A percentile compares a stretch with the other conserved stretches of the same genome.
Conservation (phyloP, 2,329 filamentous ascomycete species). For the Delphinella strobiligena region DNA sequence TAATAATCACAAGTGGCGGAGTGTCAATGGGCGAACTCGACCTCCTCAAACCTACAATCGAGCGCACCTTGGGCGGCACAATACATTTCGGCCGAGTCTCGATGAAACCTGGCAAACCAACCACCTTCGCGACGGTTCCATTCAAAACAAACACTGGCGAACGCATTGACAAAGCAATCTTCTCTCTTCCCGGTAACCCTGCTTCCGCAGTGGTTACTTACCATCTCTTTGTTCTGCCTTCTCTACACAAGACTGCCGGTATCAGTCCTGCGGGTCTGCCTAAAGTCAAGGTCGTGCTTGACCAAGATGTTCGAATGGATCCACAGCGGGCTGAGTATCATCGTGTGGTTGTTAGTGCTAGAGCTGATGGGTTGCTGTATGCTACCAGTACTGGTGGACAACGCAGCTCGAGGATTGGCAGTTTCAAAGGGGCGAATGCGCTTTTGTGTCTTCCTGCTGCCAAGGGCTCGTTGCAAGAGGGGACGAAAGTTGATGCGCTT, state of each 20-base stretch:
- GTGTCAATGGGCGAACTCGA: constrained; percentile 98
- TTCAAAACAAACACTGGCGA: constrained; percentile 41
- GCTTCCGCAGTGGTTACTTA: constrained; percentile 88
- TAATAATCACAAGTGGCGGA: constrained; percentile 84
- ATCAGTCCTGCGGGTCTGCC: constrained; percentile 57
- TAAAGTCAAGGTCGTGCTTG: constrained; percentile 56
- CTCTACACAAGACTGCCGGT: constrained; percentile 66
- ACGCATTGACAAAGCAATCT: constrained; percentile 58
- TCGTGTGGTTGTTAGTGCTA: constrained; percentile 59
- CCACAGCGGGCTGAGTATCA: constrained; percentile 76
- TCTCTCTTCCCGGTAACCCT: constrained; percentile 87
- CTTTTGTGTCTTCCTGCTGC: constrained; percentile 62
- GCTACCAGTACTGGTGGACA: constrained; percentile 82
- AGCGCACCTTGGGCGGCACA: constrained; percentile 74
- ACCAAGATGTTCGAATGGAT: constrained; percentile 64
- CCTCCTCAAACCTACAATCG: constrained; percentile 89
- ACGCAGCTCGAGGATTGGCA: constrained; percentile 79
- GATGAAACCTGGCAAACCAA: constrained; percentile 98
- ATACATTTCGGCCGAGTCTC: constrained; percentile 93
- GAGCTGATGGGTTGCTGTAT: constrained; percentile 51
- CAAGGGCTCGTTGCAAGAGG: constrained; percentile 50
- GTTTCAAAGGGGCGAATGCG: constrained; percentile 78
- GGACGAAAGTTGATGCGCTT: constrained; percentile 61
- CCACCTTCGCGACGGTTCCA: constrained; percentile 85
- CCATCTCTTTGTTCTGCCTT: constrained; percentile 84